Percentiles rank a stretch among this genome's conserved stretches.
These are phyloP conservation scores for Pisolithus microcarpus DNA, from an alignment of 768 basidiomycete genomes.

Conservation along the genomic window DNA sequence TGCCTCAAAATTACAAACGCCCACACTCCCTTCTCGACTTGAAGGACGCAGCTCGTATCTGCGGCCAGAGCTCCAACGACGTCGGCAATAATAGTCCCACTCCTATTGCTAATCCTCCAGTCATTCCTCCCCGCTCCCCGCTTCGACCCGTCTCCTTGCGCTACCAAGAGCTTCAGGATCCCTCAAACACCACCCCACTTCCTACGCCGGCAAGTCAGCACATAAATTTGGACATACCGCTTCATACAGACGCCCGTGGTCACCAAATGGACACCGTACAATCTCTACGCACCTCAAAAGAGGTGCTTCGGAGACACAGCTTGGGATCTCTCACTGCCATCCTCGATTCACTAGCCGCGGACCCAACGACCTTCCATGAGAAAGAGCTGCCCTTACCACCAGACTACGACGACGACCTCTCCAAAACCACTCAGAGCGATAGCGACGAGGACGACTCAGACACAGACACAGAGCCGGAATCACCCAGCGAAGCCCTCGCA, in stretches of 20 bases:
- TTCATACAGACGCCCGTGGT: constrained; percentile 5
- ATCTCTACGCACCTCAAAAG: constrained; percentile 17
- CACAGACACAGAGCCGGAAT: constrained; percentile 17
- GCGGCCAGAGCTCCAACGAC: constrained; percentile 1
- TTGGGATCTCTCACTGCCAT: constrained; percentile 27
- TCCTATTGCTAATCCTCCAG: constrained; percentile 11
- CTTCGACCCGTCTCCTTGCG: constrained; percentile 23
- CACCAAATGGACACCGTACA: constrained; percentile 1
- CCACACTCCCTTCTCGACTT: constrained; percentile 24
- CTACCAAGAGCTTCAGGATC: not conserved
- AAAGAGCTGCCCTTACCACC: constrained; percentile 27
- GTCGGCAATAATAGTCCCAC: not conserved
- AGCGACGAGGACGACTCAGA: constrained; percentile 24
- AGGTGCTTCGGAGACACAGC: constrained; percentile 24
- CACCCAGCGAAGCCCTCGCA: constrained; percentile 22
- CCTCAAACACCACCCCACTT: constrained; percentile 23
- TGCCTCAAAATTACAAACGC: constrained; percentile 30
- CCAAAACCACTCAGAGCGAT: constrained; percentile 5
- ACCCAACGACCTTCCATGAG: constrained; percentile 17
- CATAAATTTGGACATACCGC: constrained; percentile 4
- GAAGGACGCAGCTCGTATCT: constrained; percentile 9
- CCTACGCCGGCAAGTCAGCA: constrained; percentile 1
- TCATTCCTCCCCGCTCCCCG: constrained; percentile 26
- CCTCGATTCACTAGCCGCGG: constrained; percentile 24
- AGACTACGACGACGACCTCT: constrained; percentile 13